Evolutionary conservation across 2,329 filamentous ascomycete genomes (phyloP), one percentile per base, ranked within the genome.

Genomic region (Neonectria faginata): DNA sequence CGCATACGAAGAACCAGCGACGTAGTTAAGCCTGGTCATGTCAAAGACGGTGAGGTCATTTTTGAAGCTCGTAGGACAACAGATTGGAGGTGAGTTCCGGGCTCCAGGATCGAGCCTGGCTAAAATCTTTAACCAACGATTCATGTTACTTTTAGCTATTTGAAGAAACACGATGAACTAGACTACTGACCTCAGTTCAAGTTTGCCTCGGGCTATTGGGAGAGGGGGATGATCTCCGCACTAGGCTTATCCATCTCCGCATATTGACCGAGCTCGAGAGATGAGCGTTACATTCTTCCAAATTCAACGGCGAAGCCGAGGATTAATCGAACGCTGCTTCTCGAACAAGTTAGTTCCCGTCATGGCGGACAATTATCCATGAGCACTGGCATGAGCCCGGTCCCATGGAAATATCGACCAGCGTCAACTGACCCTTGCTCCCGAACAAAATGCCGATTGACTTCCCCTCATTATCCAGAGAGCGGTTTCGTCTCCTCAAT

Each of bases 121-220:
- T 16, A n/a, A 14, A 25, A 25, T 22, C 42, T 12, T 12, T 20
- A 45, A 8, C 11, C 18, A 14, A 5, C 12, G 14, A 25, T 12
- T 39, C 2, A n/a, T n/a, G 36, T 39, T n/a, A 8, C 5, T n/a
- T n/a, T 39, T 16, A 12, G 12, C 33, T 12, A 16, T 3, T 8
- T 3, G 16, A 39, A 39, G 14, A 39, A 8, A 39, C 16, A n/a
- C 6, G 14, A 39, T 39, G 5, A 25, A 25, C 25, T 16, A 12
- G 16, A 39, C 36, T n/a, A 6, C 36, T 3, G 7, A 16, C 2
- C 36, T 39, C 14, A 8, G 36, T 39, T 42, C 39, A 10, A 20
- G n/a, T 36, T 33, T 51, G 22, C 48, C 48, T 51, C 48, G 48
- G 48, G 29, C n/a, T 36, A n/a, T 7, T 51, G 9, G 29, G 18